Evolutionary conservation across 306 rosid species (phyloP).

Genomic region (Biancaea sappan): DNA sequence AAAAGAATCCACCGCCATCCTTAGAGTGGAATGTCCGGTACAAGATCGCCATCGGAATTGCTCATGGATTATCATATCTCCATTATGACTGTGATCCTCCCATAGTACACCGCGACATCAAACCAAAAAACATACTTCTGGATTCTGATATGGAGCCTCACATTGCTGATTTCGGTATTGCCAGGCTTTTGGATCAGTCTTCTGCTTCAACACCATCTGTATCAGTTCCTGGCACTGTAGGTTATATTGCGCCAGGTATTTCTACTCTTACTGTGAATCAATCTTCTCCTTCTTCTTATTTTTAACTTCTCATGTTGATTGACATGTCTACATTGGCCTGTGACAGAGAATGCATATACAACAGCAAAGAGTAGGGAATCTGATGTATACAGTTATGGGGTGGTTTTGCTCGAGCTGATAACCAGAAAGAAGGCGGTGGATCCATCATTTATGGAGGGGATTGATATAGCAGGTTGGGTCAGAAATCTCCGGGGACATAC

Average conservation of each 20-base stretch:
- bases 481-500: conserved; percentile 50
- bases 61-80: conserved; percentile 77
- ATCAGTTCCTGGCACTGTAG: conserved; percentile 66
- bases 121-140: conserved; percentile 74
- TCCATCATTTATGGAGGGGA: conserved; percentile 51
- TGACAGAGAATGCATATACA: conserved; percentile 68
- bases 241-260: conserved; percentile 83
- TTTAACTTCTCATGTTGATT: background rate
- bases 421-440: conserved; percentile 66
- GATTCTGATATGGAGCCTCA: conserved; percentile 81
- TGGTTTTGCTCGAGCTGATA: conserved; percentile 78
- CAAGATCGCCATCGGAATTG: conserved; percentile 70
- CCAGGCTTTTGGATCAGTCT: conserved; percentile 19
- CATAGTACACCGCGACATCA: conserved; percentile 80
- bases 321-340: conserved; percentile 8
- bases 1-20: conserved; percentile 42
- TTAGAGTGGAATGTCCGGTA: conserved; percentile 65
- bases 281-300: conserved; percentile 18
- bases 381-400: conserved; percentile 79
- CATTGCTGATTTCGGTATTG: conserved; percentile 34
- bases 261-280: background rate
- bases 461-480: conserved; percentile 58
- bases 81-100: conserved; percentile 76
- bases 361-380: conserved; percentile 51
- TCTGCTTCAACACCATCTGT: conserved; percentile 44